Evolutionary conservation across 108 stramenopile species (phyloP), one percentile per base, ranked within the genome.

Genomic region (Pseudonitzschia delicatissima): DNA sequence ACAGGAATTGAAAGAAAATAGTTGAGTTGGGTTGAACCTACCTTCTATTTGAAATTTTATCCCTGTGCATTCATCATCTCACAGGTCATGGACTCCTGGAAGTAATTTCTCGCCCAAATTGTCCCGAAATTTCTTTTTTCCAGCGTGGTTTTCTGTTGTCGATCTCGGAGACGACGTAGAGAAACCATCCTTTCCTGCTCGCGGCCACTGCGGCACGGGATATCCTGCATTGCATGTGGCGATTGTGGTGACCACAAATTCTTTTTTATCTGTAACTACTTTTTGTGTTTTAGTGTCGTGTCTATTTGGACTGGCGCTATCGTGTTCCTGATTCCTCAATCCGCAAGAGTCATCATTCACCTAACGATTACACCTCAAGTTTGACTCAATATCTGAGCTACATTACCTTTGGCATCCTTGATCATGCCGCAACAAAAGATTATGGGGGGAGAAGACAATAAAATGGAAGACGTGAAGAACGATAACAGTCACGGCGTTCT

Each of bases 381-480:
- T n/a, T n/a, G n/a, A n/a, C n/a, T n/a, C n/a, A n/a, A n/a, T n/a
- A n/a, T n/a, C n/a, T n/a, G n/a, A n/a, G n/a, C n/a, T n/a, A n/a
- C n/a, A n/a, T n/a, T n/a, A n/a, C n/a, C n/a, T n/a, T n/a, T n/a
- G n/a, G n/a, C n/a, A n/a, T n/a, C n/a, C n/a, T n/a, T n/a, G 23
- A 48, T 23, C 47, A 48, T 48, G 47, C 47, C 47, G 21, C 47
- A 48, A 48, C 21, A 21, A 48, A n/a, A n/a, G n/a, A n/a, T n/a
- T n/a, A n/a, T n/a, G n/a, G n/a, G n/a, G n/a, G n/a, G n/a, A n/a
- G n/a, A n/a, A n/a, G n/a, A n/a, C n/a, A n/a, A n/a, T n/a, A n/a
- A n/a, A n/a, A 9, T 2, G 47, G 47, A 17, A 48, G 17, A 48
- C 21, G 23, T 5, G 23, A 23, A 48, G 4, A 21, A 48, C 23